A percentile compares a stretch with the other conserved stretches of the same genome.
These are phyloP conservation scores for Calonectria fujianensis DNA, from an alignment of 2,329 filamentous ascomycete genomes.

Conservation along the genomic window DNA sequence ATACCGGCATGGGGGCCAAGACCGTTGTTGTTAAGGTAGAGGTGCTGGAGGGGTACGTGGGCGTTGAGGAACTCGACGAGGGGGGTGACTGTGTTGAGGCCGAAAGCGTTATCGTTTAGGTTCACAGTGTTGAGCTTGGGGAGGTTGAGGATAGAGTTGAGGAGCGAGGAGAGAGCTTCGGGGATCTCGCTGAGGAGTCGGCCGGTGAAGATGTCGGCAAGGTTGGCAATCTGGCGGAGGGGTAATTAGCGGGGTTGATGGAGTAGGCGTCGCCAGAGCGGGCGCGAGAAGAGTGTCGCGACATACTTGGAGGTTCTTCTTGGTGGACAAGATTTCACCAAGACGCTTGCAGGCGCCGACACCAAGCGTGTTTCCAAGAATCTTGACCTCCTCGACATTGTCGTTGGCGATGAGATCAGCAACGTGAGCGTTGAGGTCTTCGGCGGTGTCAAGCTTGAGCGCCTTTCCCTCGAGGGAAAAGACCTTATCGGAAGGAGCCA, in stretches of 20 bases:
- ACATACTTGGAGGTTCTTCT: constrained; percentile 85
- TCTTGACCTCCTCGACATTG: constrained; percentile 88
- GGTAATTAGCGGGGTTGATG: constrained; percentile 24
- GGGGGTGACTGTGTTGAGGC: constrained; percentile 94
- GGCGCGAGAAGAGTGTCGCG: neutral
- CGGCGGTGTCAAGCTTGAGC: constrained; percentile 92
- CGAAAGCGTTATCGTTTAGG: constrained; percentile 98
- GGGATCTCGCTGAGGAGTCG: constrained; percentile 96
- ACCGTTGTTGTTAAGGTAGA: constrained; percentile 99
- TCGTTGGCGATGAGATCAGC: constrained; percentile 81
- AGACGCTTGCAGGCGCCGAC: constrained; percentile 91
- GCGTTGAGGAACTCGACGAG: constrained; percentile 92
- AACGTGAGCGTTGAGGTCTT: constrained; percentile 90
- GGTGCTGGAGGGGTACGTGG: constrained; percentile 92
- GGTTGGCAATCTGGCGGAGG: constrained; percentile 81
- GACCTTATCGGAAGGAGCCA: constrained; percentile 71
- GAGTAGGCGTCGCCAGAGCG: neutral
- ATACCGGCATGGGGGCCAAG: constrained; percentile 94
- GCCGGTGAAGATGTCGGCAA: constrained; percentile 98
- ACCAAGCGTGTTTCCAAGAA: constrained; percentile 94
- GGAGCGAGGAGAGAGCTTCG: constrained; percentile 87
- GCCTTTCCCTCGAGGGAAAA: constrained; percentile 95
- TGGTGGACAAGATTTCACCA: constrained; percentile 87
- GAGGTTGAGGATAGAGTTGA: constrained; percentile 90
- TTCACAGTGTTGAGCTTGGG: constrained; percentile 93